Evolutionary conservation across 2,329 filamentous ascomycete genomes (phyloP), one percentile per base, ranked within the genome.

Genomic region (Fusarium pininemorale): DNA sequence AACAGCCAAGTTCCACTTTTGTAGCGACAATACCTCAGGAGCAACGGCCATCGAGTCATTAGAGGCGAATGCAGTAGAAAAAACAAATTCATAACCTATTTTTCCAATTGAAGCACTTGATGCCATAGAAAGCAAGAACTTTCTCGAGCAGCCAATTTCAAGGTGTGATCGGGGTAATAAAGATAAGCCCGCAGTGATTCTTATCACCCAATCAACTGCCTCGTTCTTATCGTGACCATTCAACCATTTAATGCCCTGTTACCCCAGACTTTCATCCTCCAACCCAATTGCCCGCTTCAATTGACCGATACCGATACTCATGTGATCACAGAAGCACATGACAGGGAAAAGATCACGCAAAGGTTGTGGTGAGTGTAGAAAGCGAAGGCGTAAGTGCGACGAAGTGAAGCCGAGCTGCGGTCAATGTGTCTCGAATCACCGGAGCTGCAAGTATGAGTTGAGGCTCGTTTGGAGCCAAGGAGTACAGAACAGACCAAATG

Each of bases 301-400:
- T 38, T 9, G 7, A 47, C 11, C 16, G 10, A 22, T n/a, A 3
- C 16, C 14, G 18, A 20, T 37, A 32, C 20, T 30, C 16, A 18
- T 44, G n/a, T 51, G 12, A 32, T 28, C 8, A 10, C 5, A 4
- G 2, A 13, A 26, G n/a, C 35, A 18, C 12, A 80, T 79, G 78
- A 57, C 77, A 28, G 67, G 66, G 6, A 72, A 61, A 66, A 54
- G 78, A 60, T 80, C 78, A 56, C 71, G 78, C 35, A 72, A 75
- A 67, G 78, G 78, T 11, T 80, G 78, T 63, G 77, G 75, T 50
- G 78, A 80, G 73, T 80, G 78, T 54, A 64, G 78, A 66, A 76
- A 76, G 44, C 55, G 78, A 26, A 70, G 78, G 51, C 62, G 78
- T 16, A 80, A 80, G 56, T 80, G 78, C 24, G 78, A 80, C 51